Percentiles rank a stretch among this genome's conserved stretches.
These are phyloP conservation scores for Xerocomellus chrysenteron DNA, from an alignment of 768 basidiomycete species.

Conservation along the genomic window DNA sequence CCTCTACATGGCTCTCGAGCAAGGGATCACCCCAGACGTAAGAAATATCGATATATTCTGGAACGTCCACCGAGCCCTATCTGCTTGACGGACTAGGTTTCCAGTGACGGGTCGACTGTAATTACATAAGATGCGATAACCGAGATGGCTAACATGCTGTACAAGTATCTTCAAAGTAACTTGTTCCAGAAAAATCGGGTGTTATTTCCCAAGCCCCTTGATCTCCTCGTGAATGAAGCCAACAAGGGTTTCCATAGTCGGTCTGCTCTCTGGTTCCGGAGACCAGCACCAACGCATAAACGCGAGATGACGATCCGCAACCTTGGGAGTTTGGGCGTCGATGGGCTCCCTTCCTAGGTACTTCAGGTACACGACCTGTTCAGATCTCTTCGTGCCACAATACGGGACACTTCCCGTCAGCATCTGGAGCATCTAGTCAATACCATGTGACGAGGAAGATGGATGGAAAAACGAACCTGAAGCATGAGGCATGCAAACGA, in stretches of 20 bases:
- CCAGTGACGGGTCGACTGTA: no score
- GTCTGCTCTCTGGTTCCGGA: constrained; percentile 7
- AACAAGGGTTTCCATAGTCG: constrained; percentile 7
- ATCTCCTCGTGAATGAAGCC: constrained; percentile 3
- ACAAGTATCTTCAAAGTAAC: no score
- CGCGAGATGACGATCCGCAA: neutral
- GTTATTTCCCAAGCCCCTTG: neutral
- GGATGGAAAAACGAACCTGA: constrained; percentile 4
- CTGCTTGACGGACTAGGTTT: no score
- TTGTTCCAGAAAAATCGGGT: no score
- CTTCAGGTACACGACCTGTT: constrained; percentile 16
- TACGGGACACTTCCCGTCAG: constrained; percentile 9
- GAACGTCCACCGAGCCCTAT: neutral
- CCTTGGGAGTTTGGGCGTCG: constrained; percentile 3
- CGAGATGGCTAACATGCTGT: no score
- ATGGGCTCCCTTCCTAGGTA: constrained; percentile 14
- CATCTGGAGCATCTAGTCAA: neutral
- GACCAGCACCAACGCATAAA: constrained; percentile 14
- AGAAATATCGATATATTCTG: neutral
- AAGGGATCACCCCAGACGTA: neutral
- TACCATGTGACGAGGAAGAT: neutral
- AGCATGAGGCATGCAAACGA: constrained; percentile 18
- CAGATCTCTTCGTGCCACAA: constrained; percentile 4
- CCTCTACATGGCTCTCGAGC: neutral
- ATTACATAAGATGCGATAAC: no score